Evolutionary conservation across 2,329 filamentous ascomycete species (phyloP), one percentile per base, ranked within the genome.

Genomic region (Nemania sp.): DNA sequence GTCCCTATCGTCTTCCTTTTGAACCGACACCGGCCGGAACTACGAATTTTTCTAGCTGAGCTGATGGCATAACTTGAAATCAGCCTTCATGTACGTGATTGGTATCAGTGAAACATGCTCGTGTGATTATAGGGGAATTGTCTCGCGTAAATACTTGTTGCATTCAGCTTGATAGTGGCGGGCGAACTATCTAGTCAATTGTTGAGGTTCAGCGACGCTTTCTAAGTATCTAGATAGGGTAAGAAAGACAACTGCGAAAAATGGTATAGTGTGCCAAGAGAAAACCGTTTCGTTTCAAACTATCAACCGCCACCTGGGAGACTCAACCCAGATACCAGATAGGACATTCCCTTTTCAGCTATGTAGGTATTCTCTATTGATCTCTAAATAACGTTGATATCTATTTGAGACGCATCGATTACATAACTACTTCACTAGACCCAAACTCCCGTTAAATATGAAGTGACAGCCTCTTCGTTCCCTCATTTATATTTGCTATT

Each of bases 281-380:
- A 15, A 61, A 43, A 35, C 38, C 67, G 70, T 70, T 73, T 73
- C 60, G 72, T 75, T 75, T 73, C 67, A 71, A 68, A 56, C 63
- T 64, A 32, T 73, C 58, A 52, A 32, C 47, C 32, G 35, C 47
- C 18, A 35, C 67, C 67, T 72, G 69, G 71, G 66, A 73, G 63
- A 32, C 71, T 69, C 64, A 62, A 63, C 66, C 55, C 67, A 74
- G 63, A 41, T 51, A 6, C 55, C 67, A 74, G 20, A 61, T 53
- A 35, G 22, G 54, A 56, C 51, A 45, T 27, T 38, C 22, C 52
- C 47, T 26, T 49, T 55, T 54, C 29, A n/a, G 22, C 10, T n/a
- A n/a, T n/a, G n/a, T n/a, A n/a, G n/a, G n/a, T n/a, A n/a, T n/a
- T n/a, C n/a, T 5, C 15, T 20, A 20, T n/a, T 13, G n/a, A n/a